Conservation (phyloP, 164 flowering plant species). For the Kingdonia uniflora region DNA sequence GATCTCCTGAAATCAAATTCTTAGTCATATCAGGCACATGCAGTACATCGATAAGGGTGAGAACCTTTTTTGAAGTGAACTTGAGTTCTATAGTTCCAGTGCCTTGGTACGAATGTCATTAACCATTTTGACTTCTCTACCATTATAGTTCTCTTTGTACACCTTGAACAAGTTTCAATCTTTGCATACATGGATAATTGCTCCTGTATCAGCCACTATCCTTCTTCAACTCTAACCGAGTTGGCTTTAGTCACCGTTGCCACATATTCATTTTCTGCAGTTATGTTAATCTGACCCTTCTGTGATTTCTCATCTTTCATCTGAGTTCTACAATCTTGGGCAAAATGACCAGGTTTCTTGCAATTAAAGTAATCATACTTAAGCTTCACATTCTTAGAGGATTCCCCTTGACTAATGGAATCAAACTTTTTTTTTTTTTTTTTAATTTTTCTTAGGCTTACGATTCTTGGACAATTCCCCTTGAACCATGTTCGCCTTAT, state of each 20-base stretch:
- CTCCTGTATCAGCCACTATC: no score
- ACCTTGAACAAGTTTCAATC: no score
- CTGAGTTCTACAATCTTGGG: background rate
- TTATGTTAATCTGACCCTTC: background rate
- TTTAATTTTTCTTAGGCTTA: background rate
- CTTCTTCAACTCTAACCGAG: no score
- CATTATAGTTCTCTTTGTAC: no score
- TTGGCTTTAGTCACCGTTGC: no score
- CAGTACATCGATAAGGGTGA: background rate
- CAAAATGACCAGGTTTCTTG: background rate
- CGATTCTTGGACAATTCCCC: background rate
- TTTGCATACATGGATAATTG: conserved; percentile 2
- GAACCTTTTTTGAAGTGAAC: no score
- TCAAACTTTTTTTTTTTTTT: no score
- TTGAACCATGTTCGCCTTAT: conserved; percentile 2
- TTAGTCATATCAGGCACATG: no score
- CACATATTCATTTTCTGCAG: background rate
- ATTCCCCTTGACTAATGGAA: no score
- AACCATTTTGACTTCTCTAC: background rate
- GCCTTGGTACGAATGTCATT: background rate
- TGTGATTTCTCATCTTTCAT: background rate
- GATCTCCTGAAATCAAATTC: conserved; percentile 1
- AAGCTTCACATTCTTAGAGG: background rate
- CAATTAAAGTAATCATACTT: background rate
- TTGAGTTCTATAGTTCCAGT: no score